Percentiles rank a stretch among this genome's conserved stretches.
phyloP scores from a whole-genome alignment of 495 filamentous ascomycete species.

The Xylaria palmicola region DNA sequence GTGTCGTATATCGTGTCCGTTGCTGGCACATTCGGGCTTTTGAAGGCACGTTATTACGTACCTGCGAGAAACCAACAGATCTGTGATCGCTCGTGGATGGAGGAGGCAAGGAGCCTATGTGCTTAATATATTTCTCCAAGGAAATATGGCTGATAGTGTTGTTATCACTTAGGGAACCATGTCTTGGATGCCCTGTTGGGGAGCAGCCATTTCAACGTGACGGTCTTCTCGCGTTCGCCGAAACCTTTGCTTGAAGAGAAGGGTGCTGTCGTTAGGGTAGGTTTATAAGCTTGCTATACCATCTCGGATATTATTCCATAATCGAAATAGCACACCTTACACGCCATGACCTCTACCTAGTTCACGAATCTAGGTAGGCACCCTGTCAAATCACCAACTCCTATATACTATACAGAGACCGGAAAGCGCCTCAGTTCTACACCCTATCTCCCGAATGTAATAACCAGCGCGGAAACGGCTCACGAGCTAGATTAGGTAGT shows the following conservation, averaged over 20 bases:
- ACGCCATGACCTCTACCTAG: too few species aligned
- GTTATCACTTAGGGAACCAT: neutral
- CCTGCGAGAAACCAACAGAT: too few species aligned
- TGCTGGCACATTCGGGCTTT: neutral
- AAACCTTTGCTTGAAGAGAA: neutral
- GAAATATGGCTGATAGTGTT: neutral
- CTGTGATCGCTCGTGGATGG: too few species aligned
- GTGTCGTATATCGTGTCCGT: neutral
- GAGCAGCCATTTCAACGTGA: neutral
- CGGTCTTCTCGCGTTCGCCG: neutral
- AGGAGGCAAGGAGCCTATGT: too few species aligned
- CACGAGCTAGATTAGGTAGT: neutral
- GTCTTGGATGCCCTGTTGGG: neutral
- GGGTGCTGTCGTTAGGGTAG: neutral
- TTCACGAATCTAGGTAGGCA: too few species aligned
- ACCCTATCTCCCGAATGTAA: neutral
- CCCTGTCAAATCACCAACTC: too few species aligned
- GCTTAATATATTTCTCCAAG: too few species aligned
- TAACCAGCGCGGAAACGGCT: neutral
- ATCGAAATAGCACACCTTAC: neutral
- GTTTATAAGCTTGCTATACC: neutral
- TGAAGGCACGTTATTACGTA: too few species aligned
- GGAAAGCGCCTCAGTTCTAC: too few species aligned
- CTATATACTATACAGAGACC: too few species aligned
- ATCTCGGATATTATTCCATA: neutral